Evolutionary conservation across 148 eudicot genomes (phyloP).

Genomic region (Polygonum maritimum): DNA sequence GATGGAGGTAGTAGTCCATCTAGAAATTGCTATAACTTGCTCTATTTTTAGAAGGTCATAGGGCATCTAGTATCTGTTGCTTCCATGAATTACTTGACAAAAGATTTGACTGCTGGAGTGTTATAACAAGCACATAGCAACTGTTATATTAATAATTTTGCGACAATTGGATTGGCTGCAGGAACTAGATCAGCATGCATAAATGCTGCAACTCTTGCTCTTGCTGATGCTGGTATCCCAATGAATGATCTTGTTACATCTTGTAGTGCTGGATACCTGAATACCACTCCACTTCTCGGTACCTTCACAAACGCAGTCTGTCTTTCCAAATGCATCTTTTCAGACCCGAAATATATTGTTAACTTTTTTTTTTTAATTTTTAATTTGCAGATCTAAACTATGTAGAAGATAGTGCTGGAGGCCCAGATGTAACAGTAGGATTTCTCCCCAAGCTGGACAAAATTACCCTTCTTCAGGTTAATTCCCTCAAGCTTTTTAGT

Average conservation of each 20-base stretch:
- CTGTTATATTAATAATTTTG: background rate
- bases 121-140: background rate
- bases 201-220: conserved; percentile 96
- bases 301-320: conserved; percentile 13
- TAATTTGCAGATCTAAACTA: conserved; percentile 63
- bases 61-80: background rate
- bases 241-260: conserved; percentile 94
- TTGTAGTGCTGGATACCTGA: conserved; percentile 88
- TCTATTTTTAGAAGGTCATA: background rate
- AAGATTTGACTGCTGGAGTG: background rate
- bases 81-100: background rate
- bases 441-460: conserved; percentile 77
- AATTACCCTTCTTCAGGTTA: conserved; percentile 92
- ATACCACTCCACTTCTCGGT: conserved; percentile 84
- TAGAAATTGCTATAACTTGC: background rate
- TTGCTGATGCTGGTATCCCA: conserved; percentile 98
- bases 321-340: background rate
- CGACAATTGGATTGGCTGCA: conserved; percentile 13
- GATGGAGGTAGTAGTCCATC: conserved; percentile 62
- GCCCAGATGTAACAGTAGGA: conserved; percentile 95
- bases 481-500: background rate
- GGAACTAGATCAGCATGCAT: conserved; percentile 99
- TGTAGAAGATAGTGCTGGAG: conserved; percentile 95
- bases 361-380: background rate
- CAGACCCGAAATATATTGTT: background rate